A percentile compares a stretch with the other conserved stretches of the same genome.
phyloP scores from a whole-genome alignment of 225 moss, liverwort and hornwort species.

The Antitrichia curtipendula region DNA sequence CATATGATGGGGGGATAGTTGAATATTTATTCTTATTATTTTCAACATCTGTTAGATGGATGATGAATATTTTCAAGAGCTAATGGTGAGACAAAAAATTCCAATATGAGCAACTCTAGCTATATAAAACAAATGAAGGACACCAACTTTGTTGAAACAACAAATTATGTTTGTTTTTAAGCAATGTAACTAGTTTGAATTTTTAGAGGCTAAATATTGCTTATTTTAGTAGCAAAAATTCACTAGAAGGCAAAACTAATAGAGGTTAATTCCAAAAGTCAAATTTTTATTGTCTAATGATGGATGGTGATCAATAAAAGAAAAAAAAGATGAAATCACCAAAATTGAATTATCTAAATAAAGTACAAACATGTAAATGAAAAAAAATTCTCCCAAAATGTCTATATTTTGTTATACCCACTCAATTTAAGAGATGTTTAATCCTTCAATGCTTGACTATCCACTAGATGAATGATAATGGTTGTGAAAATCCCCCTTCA shows the following conservation, averaged over 20 bases:
- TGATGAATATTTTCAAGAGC: background rate
- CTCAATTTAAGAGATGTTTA: background rate
- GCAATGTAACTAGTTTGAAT: background rate
- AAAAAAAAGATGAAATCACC: background rate
- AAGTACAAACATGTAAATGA: background rate
- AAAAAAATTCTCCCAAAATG: background rate
- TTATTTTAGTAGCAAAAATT: background rate
- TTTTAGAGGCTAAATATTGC: background rate
- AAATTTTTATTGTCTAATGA: background rate
- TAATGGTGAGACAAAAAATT: background rate
- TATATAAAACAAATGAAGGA: background rate
- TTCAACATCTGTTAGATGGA: background rate
- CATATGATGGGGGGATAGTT: rapidly evolving
- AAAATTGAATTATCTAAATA: background rate
- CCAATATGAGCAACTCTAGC: background rate
- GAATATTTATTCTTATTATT: background rate
- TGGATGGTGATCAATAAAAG: background rate
- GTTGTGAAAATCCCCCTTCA: background rate
- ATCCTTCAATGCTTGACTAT: background rate
- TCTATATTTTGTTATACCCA: background rate
- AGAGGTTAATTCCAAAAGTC: background rate
- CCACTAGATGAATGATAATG: background rate
- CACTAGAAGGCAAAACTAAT: rapidly evolving
- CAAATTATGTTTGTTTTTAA: background rate
- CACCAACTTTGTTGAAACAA: background rate